Evolutionary conservation across 805 yeast genomes (phyloP), one percentile per base, ranked within the genome.

Genomic region (Lipomyces kockii): DNA sequence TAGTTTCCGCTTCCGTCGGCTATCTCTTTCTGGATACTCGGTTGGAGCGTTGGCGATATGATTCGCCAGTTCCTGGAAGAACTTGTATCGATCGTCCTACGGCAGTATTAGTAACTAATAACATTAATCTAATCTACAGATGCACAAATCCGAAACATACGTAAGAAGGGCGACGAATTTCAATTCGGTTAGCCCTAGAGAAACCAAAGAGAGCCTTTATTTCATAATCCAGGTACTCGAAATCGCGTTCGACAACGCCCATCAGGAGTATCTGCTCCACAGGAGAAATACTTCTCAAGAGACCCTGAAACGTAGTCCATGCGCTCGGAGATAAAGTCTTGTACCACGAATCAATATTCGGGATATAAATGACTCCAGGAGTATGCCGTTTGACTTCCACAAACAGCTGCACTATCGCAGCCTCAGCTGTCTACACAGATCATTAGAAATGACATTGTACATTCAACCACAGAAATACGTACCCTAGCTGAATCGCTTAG

Each of bases 321-420:
- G 93, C 91, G 1, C 91, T 82, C 12, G 84, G 86, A 0, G 92
- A 85, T 51, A 91, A 84, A 3, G 91, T 87, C 11, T 80, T 82
- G 63, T 83, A 81, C 92, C 97, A 92, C 9, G 87, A 84, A 66
- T 92, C 92, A 61, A 92, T 80, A 74, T 90, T 89, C 2, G 98
- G 97, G 61, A 95, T 85, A 76, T 85, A 89, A 1, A 95, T 80
- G 17, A 95, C 88, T 8, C 97, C 85, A 0, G 98, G 99, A 67
- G 90, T 89, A 70, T 94, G 96, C 75, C 97, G 85, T 71, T 90
- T 85, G 5, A 97, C 95, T 78, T 95, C 99, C 27, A 89, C 82
- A 74, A 95, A 89, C 53, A 90, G 83, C 75, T 91, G 97, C 35
- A 94, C 90, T 25, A 92, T 83, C 0, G 90, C 84, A 74, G 91